Conservation (phyloP, 169 alveolate genomes). For the Cardiosporidium cionae region DNA sequence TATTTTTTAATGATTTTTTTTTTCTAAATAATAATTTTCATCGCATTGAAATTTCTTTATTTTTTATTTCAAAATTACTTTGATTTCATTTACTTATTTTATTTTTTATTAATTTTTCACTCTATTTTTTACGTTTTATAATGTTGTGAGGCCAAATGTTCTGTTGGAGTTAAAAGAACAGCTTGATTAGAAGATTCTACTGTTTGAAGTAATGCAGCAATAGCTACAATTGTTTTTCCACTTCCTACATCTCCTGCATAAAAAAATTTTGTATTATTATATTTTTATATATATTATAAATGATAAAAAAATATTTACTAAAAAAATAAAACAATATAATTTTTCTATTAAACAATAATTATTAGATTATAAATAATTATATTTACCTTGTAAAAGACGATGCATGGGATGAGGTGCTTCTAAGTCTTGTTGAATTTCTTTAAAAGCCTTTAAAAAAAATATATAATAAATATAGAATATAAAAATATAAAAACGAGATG, state of each 20-base stretch:
- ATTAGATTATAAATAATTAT: not conserved
- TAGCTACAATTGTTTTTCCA: conserved; percentile 21
- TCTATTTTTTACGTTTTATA: not conserved
- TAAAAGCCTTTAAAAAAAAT: not conserved
- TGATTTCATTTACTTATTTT: too few relatives aligned
- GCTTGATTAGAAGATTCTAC: conserved; percentile 7
- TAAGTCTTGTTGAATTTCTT: conserved; percentile 10
- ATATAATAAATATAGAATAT: not conserved
- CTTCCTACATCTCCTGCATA: conserved; percentile 18
- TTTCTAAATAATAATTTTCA: too few relatives aligned
- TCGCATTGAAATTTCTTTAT: too few relatives aligned
- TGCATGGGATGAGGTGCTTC: conserved; percentile 6
- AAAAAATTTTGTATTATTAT: not conserved
- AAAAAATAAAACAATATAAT: not conserved
- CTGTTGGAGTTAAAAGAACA: conserved; percentile 18
- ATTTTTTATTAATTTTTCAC: not conserved
- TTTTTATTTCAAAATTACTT: too few relatives aligned
- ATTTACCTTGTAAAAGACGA: conserved; percentile 11
- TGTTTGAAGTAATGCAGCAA: conserved; percentile 2
- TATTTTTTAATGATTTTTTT: too few relatives aligned
- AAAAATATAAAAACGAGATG: too few relatives aligned
- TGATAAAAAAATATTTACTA: not conserved
- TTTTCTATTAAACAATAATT: not conserved
- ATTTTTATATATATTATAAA: not conserved
- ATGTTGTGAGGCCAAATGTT: conserved; percentile 8